Evolutionary conservation across 306 rosid genomes (phyloP).

Genomic region (Canavalia ensiformis): DNA sequence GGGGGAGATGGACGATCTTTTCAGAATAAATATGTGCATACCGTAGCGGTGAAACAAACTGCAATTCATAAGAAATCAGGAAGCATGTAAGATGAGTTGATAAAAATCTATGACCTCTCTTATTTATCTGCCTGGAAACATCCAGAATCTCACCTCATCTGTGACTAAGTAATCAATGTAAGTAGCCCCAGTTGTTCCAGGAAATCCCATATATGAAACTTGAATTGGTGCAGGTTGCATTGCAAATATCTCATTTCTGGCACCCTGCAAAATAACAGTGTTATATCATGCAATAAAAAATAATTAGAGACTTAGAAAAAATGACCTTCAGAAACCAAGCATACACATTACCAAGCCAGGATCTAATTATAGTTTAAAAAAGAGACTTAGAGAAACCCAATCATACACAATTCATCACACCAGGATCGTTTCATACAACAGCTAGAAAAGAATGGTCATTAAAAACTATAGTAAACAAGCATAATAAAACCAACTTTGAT

Average conservation of each 20-base stretch:
- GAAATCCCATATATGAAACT: conserved; percentile 99
- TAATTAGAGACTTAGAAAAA: not conserved
- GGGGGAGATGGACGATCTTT: conserved; percentile 96
- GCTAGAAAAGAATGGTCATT: not conserved
- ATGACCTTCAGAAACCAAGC: not conserved
- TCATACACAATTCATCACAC: too few species aligned
- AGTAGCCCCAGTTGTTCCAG: conserved; percentile 96
- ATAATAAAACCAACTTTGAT: conserved; percentile 6
- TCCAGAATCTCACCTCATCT: conserved; percentile 76
- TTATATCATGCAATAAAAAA: conserved; percentile 38
- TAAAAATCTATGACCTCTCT: conserved; percentile 7
- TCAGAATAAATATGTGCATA: conserved; percentile 91
- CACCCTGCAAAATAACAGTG: conserved; percentile 72
- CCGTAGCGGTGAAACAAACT: conserved; percentile 91
- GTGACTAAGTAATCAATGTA: conserved; percentile 90
- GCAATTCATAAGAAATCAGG: conserved; percentile 40
- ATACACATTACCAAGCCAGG: not conserved
- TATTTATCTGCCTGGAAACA: not conserved
- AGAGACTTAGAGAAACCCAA: too few species aligned
- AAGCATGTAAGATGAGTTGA: not conserved
- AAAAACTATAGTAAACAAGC: not conserved
- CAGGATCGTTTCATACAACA: conserved; percentile 15
- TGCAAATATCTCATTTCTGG: conserved; percentile 95
- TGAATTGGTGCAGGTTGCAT: conserved; percentile 97
- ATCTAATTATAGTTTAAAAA: not conserved